Base-by-base conservation (phyloP, 768 basidiomycete genomes). In the Pleurotus eryngii region DNA sequence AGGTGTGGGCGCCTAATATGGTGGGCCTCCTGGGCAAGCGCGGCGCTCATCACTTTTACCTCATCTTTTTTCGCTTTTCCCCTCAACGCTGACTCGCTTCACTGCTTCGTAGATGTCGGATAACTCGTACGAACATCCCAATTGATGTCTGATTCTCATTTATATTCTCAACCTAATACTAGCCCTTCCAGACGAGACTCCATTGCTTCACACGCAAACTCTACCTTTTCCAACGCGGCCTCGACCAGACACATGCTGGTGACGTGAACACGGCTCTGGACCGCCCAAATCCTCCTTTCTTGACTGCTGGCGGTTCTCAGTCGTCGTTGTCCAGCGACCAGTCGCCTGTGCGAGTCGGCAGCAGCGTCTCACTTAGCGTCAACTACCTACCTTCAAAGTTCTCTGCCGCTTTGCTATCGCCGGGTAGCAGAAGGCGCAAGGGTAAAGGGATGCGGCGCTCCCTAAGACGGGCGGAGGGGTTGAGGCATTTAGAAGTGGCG, bases 341-440 rank as follows among this genome's bases (percentile, higher is more conserved):
- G 59, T 65, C 24, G 54, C 65, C 22, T 40, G 60, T 35, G 39
- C 53, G 51, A 46, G 63, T 64, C 26, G 57, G 59, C 2, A 63
- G 64, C 63, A 65, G 55, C 46, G 56, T 72, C 22, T 72, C 73
- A 7, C 80, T 89, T 59, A 80, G 78, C 55, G 78, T 87, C 64
- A 89, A 90, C 70, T 93, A 89, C 67, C 76, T 91, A 18, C 90
- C 90, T 9, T 72, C 77, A 56, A 93, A 93, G 71, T 90, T 92
- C 71, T 84, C 87, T 1, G 61, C 65, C 12, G 70, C 70, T 60
- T 69, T 65, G 61, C 70, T 76, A 68, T 65, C 73, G 67, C 56
- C 81, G 67, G 71, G 77, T 57, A 69, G 72, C 46, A 65, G 71
- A 59, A 68, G 67, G 65, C 68, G 79, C 64, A 67, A 75, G 66